A percentile compares a stretch with the other conserved stretches of the same genome.
Conservation (phyloP, 768 basidiomycete species). For the Lepiota subincarnata region DNA sequence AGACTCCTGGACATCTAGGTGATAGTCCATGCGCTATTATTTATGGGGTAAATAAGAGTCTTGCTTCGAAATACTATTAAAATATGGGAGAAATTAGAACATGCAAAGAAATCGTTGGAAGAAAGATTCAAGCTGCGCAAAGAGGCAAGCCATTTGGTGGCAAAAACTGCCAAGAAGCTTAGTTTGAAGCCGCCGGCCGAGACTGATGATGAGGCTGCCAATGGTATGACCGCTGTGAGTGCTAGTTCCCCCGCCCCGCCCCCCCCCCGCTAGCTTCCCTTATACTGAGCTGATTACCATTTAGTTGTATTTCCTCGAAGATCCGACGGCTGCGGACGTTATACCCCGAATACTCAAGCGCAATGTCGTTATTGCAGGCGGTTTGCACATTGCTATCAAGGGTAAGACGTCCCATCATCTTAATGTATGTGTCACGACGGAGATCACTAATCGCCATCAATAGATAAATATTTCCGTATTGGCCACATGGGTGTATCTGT, state of each 20-base stretch:
- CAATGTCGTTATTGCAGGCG: constrained; percentile 82
- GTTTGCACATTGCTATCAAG: constrained; percentile 80
- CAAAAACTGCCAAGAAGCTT: constrained; percentile 56
- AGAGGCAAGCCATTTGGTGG: constrained; percentile 63
- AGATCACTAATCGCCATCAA: constrained; percentile 8
- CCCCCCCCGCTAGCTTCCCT: neutral
- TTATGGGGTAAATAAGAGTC: no score
- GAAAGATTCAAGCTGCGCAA: constrained; percentile 78
- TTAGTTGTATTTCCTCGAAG: constrained; percentile 79
- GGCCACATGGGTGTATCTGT: constrained; percentile 96
- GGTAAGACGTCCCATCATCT: constrained; percentile 32
- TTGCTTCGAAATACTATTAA: no score
- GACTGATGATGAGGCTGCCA: constrained; percentile 63
- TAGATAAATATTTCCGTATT: constrained; percentile 89
- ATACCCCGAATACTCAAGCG: constrained; percentile 68
- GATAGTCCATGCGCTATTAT: no score
- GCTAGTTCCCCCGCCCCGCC: no score
- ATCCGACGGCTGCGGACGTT: constrained; percentile 71
- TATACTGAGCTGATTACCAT: neutral
- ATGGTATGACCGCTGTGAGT: constrained; percentile 90
- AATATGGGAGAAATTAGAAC: no score
- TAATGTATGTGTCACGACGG: no score
- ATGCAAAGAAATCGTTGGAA: constrained; percentile 36
- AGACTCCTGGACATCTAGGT: no score
- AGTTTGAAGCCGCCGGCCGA: constrained; percentile 74